phyloP scores from a whole-genome alignment of 768 basidiomycete species.

The Lactarius psammicola region DNA sequence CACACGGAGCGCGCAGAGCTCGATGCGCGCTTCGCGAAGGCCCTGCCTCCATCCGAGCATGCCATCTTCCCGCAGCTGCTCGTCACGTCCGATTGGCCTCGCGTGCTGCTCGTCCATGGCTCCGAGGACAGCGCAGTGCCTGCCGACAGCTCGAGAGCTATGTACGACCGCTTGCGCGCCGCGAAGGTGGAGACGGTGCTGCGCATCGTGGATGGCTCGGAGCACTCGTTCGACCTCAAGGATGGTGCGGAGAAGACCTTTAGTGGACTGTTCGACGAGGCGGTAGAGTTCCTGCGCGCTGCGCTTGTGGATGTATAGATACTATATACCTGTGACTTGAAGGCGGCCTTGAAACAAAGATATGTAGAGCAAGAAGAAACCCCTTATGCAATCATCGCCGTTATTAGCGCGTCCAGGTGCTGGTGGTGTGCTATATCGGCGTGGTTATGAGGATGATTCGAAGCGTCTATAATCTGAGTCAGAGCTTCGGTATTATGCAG shows the following conservation, averaged over 20 bases:
- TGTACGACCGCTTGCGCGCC: constrained; percentile 38
- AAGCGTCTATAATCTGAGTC: no score
- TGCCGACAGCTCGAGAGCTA: constrained; percentile 40
- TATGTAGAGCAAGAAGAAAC: not conserved
- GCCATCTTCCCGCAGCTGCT: constrained; percentile 49
- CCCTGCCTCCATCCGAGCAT: constrained; percentile 37
- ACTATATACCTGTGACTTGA: not conserved
- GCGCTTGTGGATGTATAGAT: constrained; percentile 2
- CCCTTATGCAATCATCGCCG: no score
- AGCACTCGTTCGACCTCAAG: constrained; percentile 59
- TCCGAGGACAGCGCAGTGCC: constrained; percentile 48
- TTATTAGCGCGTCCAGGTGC: no score
- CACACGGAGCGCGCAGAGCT: not conserved
- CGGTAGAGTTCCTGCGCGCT: constrained; percentile 31
- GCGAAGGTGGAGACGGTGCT: constrained; percentile 41
- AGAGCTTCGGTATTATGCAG: no score
- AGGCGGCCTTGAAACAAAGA: not conserved
- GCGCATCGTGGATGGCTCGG: constrained; percentile 42
- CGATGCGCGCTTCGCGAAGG: not conserved
- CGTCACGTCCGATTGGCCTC: constrained; percentile 43
- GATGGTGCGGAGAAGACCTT: constrained; percentile 43
- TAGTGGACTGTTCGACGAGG: constrained; percentile 41
- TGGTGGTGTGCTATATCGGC: no score
- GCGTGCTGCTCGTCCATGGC: constrained; percentile 49
- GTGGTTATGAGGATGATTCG: no score